These are phyloP conservation scores for Emergomyces orientalis DNA, from an alignment of 2,329 filamentous ascomycete genomes.

Conservation along the genomic window DNA sequence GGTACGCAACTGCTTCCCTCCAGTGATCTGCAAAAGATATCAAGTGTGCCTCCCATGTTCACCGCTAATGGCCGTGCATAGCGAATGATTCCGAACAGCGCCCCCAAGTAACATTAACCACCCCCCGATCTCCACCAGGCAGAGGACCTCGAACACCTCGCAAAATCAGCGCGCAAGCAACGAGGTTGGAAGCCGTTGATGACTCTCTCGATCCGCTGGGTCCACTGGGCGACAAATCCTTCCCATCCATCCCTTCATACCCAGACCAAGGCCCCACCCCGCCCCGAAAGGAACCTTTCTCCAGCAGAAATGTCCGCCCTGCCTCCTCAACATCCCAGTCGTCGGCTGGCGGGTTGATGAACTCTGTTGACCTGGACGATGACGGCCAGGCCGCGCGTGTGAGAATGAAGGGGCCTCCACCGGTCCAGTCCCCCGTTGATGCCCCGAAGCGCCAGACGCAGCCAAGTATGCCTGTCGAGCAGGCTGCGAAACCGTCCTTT, in stretches of 20 bases:
- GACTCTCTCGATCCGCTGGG: slow-evolving; percentile 54
- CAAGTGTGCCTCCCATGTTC: background rate
- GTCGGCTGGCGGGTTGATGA: slow-evolving; percentile 45
- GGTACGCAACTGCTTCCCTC: slow-evolving; percentile 20
- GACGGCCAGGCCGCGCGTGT: slow-evolving; percentile 48
- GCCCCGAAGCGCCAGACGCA: slow-evolving; percentile 45
- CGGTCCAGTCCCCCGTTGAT: slow-evolving; percentile 46
- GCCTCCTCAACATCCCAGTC: slow-evolving; percentile 37
- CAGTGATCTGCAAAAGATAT: background rate
- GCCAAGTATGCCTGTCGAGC: slow-evolving; percentile 83
- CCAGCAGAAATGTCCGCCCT: slow-evolving; percentile 30
- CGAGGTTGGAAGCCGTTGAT: slow-evolving; percentile 54
- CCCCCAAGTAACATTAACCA: slow-evolving; percentile 30
- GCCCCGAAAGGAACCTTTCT: slow-evolving; percentile 49
- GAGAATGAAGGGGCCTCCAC: slow-evolving; percentile 53
- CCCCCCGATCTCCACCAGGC: slow-evolving; percentile 40
- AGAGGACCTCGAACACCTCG: slow-evolving; percentile 46
- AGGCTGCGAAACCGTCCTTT: slow-evolving; percentile 86
- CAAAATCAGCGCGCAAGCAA: slow-evolving; percentile 52
- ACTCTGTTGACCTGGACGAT: slow-evolving; percentile 65
- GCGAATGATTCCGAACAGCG: slow-evolving; percentile 12
- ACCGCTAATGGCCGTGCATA: slow-evolving; percentile 6
- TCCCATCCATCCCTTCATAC: slow-evolving; percentile 26
- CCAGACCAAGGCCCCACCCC: slow-evolving; percentile 48
- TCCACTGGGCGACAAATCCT: slow-evolving; percentile 44